Conservation (phyloP, 805 yeast species). For the Metschnikowia similis region DNA sequence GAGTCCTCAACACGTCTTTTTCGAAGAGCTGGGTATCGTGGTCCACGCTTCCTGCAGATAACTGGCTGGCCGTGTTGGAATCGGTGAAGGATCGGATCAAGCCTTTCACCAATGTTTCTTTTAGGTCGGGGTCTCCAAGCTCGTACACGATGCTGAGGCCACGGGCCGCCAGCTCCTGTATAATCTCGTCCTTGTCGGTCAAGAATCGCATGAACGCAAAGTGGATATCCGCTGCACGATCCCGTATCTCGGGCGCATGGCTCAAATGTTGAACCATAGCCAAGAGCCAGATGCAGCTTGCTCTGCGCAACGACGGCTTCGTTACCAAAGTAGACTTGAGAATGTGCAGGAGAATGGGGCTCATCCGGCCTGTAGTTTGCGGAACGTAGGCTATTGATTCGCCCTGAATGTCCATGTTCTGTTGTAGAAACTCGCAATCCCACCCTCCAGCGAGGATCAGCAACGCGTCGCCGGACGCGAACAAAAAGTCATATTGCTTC, state of each 20-base stretch:
- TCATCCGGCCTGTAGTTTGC: slow-evolving; percentile 16
- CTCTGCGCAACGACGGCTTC: slow-evolving; percentile 69
- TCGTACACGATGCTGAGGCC: slow-evolving; percentile 84
- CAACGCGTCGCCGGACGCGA: slow-evolving; percentile 82
- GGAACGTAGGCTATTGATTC: slow-evolving; percentile 18
- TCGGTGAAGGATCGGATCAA: slow-evolving; percentile 77
- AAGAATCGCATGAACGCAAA: slow-evolving; percentile 70
- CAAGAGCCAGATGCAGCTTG: slow-evolving; percentile 82
- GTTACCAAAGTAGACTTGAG: slow-evolving; percentile 55
- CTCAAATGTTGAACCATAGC: slow-evolving; percentile 76
- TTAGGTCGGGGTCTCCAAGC: slow-evolving; percentile 60
- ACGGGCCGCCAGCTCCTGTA: slow-evolving; percentile 90
- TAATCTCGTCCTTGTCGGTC: slow-evolving; percentile 75
- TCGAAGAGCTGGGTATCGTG: slow-evolving; percentile 83
- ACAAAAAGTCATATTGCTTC: slow-evolving; percentile 70
- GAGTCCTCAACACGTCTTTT: slow-evolving; percentile 72
- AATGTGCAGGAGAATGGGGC: slow-evolving; percentile 43
- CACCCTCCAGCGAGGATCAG: slow-evolving; percentile 71
- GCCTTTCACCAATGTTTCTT: slow-evolving; percentile 69
- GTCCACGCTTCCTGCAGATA: slow-evolving; percentile 64
- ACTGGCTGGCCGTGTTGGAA: slow-evolving; percentile 42
- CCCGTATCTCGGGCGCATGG: slow-evolving; percentile 35
- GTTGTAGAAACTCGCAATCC: slow-evolving; percentile 53
- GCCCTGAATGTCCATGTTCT: slow-evolving; percentile 52
- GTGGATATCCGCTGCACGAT: slow-evolving; percentile 59